Evolutionary conservation across 176 grass and related monocot genomes (phyloP).

Genomic region (Hordeum marinum): DNA sequence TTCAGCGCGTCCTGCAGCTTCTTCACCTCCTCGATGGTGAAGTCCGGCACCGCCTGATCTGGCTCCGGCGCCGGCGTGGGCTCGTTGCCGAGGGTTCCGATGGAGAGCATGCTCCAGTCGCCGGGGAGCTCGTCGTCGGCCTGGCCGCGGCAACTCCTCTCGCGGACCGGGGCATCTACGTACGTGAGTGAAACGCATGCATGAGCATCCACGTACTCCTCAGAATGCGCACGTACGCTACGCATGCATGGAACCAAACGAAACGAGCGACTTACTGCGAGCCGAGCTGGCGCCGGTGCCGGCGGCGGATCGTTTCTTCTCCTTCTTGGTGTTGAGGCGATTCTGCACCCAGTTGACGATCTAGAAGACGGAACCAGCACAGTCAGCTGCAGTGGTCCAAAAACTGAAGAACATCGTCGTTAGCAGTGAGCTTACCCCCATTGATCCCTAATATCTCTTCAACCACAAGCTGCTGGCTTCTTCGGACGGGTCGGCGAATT

Average conservation of each 20-base stretch:
- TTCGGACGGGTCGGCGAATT: not conserved
- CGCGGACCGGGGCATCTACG: constrained; percentile 28
- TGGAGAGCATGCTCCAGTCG: constrained; percentile 56
- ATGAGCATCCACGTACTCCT: not conserved
- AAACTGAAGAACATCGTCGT: not conserved
- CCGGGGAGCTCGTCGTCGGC: constrained; percentile 25
- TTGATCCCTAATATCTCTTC: not conserved
- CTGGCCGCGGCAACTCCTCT: constrained; percentile 22
- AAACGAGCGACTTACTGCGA: not conserved
- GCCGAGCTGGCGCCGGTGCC: not conserved
- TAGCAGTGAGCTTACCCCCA: constrained; percentile 40
- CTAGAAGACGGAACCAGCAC: constrained; percentile 3
- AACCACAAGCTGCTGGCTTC: not conserved
- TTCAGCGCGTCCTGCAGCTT: constrained; percentile 82
- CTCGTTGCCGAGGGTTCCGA: constrained; percentile 75
- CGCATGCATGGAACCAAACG: not conserved
- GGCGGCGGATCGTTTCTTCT: constrained; percentile 49
- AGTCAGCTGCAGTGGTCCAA: not conserved
- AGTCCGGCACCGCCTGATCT: constrained; percentile 56
- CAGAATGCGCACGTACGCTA: not conserved
- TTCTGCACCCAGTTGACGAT: constrained; percentile 90
- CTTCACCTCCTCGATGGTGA: constrained; percentile 83
- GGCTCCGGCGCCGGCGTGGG: not conserved
- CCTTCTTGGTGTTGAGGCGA: constrained; percentile 49
- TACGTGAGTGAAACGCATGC: constrained; percentile 1